Conservation (phyloP, 2,329 filamentous ascomycete species). For the Colletotrichum liaoningense region DNA sequence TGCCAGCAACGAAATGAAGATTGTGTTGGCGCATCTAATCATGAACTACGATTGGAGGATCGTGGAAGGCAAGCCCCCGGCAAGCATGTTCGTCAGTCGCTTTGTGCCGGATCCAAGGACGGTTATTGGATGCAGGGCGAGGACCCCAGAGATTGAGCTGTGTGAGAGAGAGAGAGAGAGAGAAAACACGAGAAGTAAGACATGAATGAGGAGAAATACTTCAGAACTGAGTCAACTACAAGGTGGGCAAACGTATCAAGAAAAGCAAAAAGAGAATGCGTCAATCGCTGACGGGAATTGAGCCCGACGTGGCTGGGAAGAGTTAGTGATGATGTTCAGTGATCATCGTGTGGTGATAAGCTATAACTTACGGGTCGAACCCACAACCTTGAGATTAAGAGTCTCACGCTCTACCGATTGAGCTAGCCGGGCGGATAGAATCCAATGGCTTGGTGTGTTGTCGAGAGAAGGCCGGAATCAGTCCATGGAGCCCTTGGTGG, state of each 20-base stretch:
- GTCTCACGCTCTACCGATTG: slow-evolving; percentile 81
- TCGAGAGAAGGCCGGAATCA: fast-evolving
- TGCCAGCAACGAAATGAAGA: slow-evolving; percentile 57
- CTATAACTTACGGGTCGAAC: slow-evolving; percentile 54
- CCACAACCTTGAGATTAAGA: slow-evolving; percentile 72
- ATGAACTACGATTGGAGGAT: slow-evolving; percentile 51
- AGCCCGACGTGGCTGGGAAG: slow-evolving; percentile 27
- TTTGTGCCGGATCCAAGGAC: slow-evolving; percentile 19
- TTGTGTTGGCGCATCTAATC: slow-evolving; percentile 52
- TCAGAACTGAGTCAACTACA: background rate
- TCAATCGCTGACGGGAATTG: slow-evolving; percentile 35
- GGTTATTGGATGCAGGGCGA: background rate
- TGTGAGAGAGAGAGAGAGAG: background rate
- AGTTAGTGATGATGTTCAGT: background rate
- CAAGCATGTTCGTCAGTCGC: slow-evolving; percentile 6
- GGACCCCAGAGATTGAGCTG: slow-evolving; percentile 8
- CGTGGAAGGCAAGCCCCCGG: background rate
- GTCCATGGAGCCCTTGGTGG: background rate
- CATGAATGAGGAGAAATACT: too few species aligned
- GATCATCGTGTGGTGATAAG: background rate
- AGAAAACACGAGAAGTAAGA: background rate
- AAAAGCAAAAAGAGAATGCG: background rate
- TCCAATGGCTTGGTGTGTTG: slow-evolving; percentile 26
- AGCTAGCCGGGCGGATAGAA: slow-evolving; percentile 65
- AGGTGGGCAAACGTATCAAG: background rate